These are phyloP conservation scores for Suhomyces bolitotheri DNA, from an alignment of 1,139 yeast genomes.

Conservation along the genomic window DNA sequence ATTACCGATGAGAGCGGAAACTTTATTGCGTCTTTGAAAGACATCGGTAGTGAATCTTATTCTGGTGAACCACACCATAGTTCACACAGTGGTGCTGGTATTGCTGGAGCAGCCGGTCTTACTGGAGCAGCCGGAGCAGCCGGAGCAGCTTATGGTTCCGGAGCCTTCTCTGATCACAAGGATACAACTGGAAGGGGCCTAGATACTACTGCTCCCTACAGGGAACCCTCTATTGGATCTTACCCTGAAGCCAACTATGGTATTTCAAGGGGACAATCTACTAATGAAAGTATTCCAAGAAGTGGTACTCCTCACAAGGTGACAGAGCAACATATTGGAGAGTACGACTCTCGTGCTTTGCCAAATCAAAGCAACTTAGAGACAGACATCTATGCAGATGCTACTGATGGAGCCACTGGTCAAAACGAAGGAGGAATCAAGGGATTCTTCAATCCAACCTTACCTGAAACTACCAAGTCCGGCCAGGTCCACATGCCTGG, in stretches of 20 bases:
- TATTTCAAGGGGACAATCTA: constrained; percentile 1
- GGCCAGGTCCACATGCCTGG: constrained; percentile 7
- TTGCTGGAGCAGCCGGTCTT: neutral
- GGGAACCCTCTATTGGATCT: constrained; percentile 1
- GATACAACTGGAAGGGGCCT: neutral
- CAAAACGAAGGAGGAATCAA: neutral
- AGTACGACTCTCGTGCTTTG: constrained; percentile 1
- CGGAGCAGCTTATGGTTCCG: constrained; percentile 1
- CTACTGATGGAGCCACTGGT: neutral
- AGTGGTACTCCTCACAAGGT: neutral
- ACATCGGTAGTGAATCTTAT: neutral
- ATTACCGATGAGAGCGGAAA: constrained; percentile 34
- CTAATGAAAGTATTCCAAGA: constrained; percentile 7
- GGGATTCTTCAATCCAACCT: neutral
- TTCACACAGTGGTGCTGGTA: neutral
- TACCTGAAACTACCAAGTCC: neutral
- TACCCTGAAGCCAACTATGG: constrained; percentile 2
- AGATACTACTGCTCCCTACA: neutral
- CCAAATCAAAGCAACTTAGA: constrained; percentile 1
- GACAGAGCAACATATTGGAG: neutral
- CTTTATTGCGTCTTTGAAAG: constrained; percentile 2
- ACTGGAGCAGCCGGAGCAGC: neutral
- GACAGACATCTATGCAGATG: neutral
- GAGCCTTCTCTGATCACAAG: constrained; percentile 1
- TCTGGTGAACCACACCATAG: neutral